phyloP scores from a whole-genome alignment of 1,284 basidiomycete species.

The Ganoderma sp. region DNA sequence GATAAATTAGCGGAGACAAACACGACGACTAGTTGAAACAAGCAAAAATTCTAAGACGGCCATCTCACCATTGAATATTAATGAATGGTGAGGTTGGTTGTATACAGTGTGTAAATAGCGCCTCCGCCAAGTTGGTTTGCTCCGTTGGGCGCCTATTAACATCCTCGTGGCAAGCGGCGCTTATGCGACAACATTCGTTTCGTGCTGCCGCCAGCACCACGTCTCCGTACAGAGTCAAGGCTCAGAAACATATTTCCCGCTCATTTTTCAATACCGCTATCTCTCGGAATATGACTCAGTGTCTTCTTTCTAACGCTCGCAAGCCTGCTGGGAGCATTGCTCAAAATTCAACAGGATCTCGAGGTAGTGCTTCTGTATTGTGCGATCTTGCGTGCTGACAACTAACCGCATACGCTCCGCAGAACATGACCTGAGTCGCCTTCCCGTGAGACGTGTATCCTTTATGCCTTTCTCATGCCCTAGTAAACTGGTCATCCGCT shows the following conservation, averaged over 20 bases:
- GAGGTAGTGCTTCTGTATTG: slow-evolving; percentile 28
- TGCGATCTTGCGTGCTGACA: slow-evolving; percentile 31
- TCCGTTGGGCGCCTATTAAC: not conserved
- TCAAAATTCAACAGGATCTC: slow-evolving; percentile 11
- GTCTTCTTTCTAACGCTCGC: not conserved
- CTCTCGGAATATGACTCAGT: not conserved
- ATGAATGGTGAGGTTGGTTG: not conserved
- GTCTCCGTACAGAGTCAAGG: not conserved
- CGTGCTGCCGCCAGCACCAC: not conserved
- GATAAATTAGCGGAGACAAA: not conserved
- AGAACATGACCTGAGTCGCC: not conserved
- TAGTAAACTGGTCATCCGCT: not conserved
- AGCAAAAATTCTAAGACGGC: not conserved
- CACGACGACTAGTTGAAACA: not conserved
- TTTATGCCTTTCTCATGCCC: not conserved
- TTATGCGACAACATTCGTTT: not conserved
- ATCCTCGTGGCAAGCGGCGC: not conserved
- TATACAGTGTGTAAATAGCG: not conserved
- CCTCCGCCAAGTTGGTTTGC: not conserved
- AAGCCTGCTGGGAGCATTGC: not conserved
- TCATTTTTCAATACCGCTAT: not conserved
- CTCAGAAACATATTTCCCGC: not conserved
- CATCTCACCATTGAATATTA: not conserved
- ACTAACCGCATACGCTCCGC: slow-evolving; percentile 10
- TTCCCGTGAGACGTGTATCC: not conserved